These are phyloP conservation scores for Penicillium argentinense DNA, from an alignment of 495 filamentous ascomycete species.

Conservation along the genomic window DNA sequence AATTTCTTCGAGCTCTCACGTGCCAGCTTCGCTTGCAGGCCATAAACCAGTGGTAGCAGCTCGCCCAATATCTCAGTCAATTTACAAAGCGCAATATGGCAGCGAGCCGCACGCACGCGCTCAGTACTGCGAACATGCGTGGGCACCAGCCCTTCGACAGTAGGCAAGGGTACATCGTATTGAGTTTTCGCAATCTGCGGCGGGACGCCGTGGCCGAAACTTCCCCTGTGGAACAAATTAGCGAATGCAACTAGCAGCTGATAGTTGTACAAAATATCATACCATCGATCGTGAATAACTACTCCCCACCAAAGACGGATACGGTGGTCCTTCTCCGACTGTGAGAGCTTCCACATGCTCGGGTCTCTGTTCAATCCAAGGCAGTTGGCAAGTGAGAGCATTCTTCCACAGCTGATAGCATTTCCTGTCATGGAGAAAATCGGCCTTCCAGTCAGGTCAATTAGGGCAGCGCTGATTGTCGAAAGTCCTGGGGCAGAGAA, in stretches of 20 bases:
- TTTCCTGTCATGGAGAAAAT: constrained; percentile 56
- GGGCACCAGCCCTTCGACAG: constrained; percentile 39
- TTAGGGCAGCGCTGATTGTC: constrained; percentile 47
- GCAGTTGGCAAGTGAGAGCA: constrained; percentile 51
- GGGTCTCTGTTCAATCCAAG: constrained; percentile 53
- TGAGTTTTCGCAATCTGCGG: constrained; percentile 49
- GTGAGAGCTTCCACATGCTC: constrained; percentile 48
- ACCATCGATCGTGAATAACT: constrained; percentile 56
- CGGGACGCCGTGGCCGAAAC: constrained; percentile 52
- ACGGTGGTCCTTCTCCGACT: constrained; percentile 46
- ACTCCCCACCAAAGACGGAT: constrained; percentile 55
- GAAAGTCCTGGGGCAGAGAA: constrained; percentile 51
- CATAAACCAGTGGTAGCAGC: constrained; percentile 51
- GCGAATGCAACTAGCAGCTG: not conserved
- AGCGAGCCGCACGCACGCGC: constrained; percentile 45
- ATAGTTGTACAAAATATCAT: constrained; percentile 6
- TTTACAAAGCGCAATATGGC: constrained; percentile 51
- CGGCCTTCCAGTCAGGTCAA: constrained; percentile 51
- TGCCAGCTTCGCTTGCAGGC: constrained; percentile 38
- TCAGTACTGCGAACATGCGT: constrained; percentile 35
- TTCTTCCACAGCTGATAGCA: constrained; percentile 49
- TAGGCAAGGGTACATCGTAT: constrained; percentile 56
- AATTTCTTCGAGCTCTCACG: constrained; percentile 45
- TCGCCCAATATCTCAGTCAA: constrained; percentile 55
- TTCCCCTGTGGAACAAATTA: constrained; percentile 38